Conservation (phyloP, 1,284 basidiomycete genomes). For the Ganoderma meredithae region DNA sequence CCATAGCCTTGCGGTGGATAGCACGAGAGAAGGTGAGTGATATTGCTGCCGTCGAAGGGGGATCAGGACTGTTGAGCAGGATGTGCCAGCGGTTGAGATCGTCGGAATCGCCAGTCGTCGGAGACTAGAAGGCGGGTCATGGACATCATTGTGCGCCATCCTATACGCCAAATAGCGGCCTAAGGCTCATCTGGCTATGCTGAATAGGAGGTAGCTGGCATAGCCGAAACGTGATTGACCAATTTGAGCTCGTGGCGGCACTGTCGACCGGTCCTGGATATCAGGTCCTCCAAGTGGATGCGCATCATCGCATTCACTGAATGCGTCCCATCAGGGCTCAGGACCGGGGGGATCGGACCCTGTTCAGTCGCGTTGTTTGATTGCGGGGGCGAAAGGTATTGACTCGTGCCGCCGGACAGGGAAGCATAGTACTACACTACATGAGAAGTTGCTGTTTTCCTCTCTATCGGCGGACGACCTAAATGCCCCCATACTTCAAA, state of each 20-base stretch:
- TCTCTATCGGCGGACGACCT: no score
- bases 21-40: not conserved
- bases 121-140: not conserved
- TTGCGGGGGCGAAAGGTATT: not conserved
- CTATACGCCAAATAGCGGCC: not conserved
- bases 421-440: not conserved
- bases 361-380: not conserved
- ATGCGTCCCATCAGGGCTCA: not conserved
- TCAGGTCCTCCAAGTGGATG: not conserved
- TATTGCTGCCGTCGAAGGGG: not conserved
- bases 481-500: no score
- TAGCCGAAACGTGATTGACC: not conserved
- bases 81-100: not conserved
- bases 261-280: not conserved
- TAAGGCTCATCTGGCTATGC: not conserved
- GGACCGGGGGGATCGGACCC: not conserved
- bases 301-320: not conserved
- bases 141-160: not conserved
- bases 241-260: not conserved
- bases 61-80: not conserved
- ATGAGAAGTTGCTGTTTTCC: no score
- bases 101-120: not conserved
- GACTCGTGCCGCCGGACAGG: not conserved
- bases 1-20: not conserved
- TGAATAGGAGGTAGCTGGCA: not conserved